Evolutionary conservation across 495 filamentous ascomycete genomes (phyloP).

Genomic region (Neurospora africana): DNA sequence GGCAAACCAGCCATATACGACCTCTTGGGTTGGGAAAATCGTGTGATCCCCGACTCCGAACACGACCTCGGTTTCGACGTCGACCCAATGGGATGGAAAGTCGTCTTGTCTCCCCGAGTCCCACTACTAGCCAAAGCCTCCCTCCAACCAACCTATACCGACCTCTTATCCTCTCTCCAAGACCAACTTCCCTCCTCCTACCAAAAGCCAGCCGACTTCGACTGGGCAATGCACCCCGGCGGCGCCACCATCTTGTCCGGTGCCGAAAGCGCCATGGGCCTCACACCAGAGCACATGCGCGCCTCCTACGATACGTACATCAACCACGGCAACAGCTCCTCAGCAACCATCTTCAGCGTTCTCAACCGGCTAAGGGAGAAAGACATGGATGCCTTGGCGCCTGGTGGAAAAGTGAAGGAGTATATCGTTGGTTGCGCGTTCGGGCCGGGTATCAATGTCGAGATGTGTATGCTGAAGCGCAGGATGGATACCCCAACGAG

Average conservation of each 20-base stretch:
- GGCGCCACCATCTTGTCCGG: constrained; percentile 53
- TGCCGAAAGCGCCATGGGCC: constrained; percentile 41
- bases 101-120: constrained; percentile 46
- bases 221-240: constrained; percentile 62
- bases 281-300: constrained; percentile 48
- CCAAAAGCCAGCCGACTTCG: constrained; percentile 40
- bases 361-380: constrained; percentile 46
- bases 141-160: constrained; percentile 38
- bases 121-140: constrained; percentile 39
- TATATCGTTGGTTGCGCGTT: constrained; percentile 55
- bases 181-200: constrained; percentile 30
- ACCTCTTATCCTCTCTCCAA: constrained; percentile 32
- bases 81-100: constrained; percentile 51
- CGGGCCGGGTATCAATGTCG: constrained; percentile 52
- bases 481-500: constrained; percentile 13
- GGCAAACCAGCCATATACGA: constrained; percentile 34
- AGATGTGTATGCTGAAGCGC: constrained; percentile 51
- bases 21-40: constrained; percentile 49
- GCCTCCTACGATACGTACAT: constrained; percentile 54
- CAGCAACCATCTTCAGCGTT: constrained; percentile 51
- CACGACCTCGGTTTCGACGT: constrained; percentile 49
- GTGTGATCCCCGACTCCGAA: constrained; percentile 44
- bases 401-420: constrained; percentile 34
- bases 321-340: constrained; percentile 51
- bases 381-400: constrained; percentile 43